Conservation (phyloP, 2,329 filamentous ascomycete genomes). For the Fusarium keratoplasticum region DNA sequence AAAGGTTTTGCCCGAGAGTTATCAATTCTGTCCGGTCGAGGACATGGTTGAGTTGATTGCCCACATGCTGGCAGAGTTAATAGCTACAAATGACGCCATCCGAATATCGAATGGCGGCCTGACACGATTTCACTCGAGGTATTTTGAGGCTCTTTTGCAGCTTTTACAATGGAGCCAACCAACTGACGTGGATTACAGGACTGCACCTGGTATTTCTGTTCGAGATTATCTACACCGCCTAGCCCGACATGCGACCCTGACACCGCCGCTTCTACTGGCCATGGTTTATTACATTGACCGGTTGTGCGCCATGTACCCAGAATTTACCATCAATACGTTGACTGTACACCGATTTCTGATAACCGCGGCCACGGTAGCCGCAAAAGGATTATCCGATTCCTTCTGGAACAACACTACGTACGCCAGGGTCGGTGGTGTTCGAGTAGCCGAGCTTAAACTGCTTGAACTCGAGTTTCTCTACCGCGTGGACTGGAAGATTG, state of each 20-base stretch:
- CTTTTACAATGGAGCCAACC: conserved; percentile 18
- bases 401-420: conserved; percentile 99
- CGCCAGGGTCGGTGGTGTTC: conserved; percentile 91
- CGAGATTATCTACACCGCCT: conserved; percentile 92
- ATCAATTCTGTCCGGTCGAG: conserved; percentile 84
- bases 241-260: conserved; percentile 92
- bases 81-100: conserved; percentile 93
- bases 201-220: conserved; percentile 90
- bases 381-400: conserved; percentile 94
- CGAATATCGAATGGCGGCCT: conserved; percentile 79
- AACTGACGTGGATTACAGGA: conserved; percentile 54
- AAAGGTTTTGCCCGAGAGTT: conserved; percentile 75
- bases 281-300: conserved; percentile 99
- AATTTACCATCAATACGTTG: conserved; percentile 95
- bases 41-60: conserved; percentile 92
- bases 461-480: conserved; percentile 94
- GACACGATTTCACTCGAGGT: conserved; percentile 96
- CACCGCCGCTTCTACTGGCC: conserved; percentile 91
- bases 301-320: conserved; percentile 89
- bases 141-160: conserved; percentile 42
- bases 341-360: conserved; percentile 98
- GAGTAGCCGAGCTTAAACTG: conserved; percentile 87
- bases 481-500: conserved; percentile 94
- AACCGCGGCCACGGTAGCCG: conserved; percentile 92
- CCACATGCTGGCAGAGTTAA: conserved; percentile 95